A percentile compares a stretch with the other conserved stretches of the same genome.
These are phyloP conservation scores for Neolentinus lepideus DNA, from an alignment of 1,284 basidiomycete species.

Conservation along the genomic window DNA sequence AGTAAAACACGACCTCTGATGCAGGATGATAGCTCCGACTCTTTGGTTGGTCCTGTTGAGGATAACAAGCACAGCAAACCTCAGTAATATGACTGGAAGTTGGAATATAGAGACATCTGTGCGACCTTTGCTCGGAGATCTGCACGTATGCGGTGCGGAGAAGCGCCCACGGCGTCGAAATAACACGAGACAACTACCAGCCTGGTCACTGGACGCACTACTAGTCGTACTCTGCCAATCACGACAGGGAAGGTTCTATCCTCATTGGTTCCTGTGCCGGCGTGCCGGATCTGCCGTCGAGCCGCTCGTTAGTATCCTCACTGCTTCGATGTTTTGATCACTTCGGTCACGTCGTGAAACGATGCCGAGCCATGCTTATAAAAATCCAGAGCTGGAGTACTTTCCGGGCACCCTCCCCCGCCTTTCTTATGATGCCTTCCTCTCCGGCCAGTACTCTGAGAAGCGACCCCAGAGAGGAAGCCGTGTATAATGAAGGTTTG, in stretches of 20 bases:
- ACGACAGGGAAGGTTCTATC: no score
- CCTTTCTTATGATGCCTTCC: not conserved
- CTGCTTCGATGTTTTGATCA: not conserved
- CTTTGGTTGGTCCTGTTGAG: not conserved
- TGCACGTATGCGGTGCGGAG: no score
- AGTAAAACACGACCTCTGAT: no score
- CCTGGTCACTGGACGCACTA: no score
- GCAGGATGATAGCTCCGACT: not conserved
- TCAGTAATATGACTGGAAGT: no score
- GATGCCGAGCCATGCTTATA: no score
- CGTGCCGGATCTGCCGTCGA: not conserved
- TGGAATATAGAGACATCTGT: no score
- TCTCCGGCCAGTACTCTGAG: slow-evolving; percentile 1
- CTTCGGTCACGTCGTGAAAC: not conserved
- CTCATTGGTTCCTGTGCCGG: not conserved
- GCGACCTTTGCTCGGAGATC: no score
- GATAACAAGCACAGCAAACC: no score
- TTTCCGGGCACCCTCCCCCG: not conserved
- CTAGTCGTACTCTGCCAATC: no score
- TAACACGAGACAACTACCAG: not conserved
- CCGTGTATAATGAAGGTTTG: slow-evolving; percentile 4
- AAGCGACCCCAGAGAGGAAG: not conserved
- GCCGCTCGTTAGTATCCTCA: not conserved
- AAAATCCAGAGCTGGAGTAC: not conserved
- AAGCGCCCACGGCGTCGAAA: not conserved